Percentiles rank a stretch among this genome's conserved stretches.
phyloP scores from a whole-genome alignment of 2,329 filamentous ascomycete species.

The Epichloe coenophiala region DNA sequence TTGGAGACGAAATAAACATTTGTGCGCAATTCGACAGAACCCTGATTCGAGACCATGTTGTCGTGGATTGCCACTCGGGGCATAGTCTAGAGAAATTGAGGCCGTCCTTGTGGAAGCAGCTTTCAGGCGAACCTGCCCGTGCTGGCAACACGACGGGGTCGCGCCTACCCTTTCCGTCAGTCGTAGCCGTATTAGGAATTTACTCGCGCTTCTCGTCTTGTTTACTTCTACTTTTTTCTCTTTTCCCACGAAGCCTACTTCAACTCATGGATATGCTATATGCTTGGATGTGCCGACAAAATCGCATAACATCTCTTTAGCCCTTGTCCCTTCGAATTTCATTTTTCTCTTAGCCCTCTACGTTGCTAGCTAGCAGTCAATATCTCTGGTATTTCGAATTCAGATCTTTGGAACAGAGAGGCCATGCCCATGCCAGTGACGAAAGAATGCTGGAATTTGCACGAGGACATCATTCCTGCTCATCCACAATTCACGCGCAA shows the following conservation, averaged over 20 bases:
- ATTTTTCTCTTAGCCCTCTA: too few relatives aligned
- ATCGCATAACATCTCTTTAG: too few relatives aligned
- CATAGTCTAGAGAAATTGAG: too few relatives aligned
- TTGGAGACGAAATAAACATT: not conserved
- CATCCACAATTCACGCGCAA: not conserved
- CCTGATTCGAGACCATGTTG: too few relatives aligned
- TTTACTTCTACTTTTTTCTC: not conserved
- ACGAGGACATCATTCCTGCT: not conserved
- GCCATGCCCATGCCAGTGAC: conserved; percentile 1
- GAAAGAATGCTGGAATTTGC: not conserved
- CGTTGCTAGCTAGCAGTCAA: not conserved
- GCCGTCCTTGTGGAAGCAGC: not conserved
- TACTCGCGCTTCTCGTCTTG: not conserved
- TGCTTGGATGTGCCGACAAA: too few relatives aligned
- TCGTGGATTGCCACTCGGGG: too few relatives aligned
- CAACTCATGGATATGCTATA: too few relatives aligned
- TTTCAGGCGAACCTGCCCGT: not conserved
- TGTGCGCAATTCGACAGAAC: too few relatives aligned
- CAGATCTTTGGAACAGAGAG: not conserved
- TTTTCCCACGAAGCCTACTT: too few relatives aligned
- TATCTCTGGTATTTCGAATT: too few relatives aligned
- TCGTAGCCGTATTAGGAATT: too few relatives aligned
- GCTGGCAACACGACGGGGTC: not conserved
- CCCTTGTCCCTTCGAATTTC: not conserved
- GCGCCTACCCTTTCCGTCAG: not conserved